Base-by-base conservation (phyloP, 1,139 yeast species). In the Hyphopichia burtonii region DNA sequence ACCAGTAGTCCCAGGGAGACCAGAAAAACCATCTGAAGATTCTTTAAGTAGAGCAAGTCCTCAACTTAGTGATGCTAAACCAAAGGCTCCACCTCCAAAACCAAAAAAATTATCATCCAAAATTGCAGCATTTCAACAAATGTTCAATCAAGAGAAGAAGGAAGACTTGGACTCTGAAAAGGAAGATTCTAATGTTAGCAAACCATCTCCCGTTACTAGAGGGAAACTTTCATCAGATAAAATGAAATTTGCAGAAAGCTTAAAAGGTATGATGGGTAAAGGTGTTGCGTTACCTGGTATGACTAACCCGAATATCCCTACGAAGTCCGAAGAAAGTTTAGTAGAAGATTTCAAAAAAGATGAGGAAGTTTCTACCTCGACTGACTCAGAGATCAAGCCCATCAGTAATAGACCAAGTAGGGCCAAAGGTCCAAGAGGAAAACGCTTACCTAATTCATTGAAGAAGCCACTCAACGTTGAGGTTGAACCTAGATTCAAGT, bases 121-220 rank as follows among this genome's bases (percentile, higher is more conserved):
- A 49, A 86, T 86, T 46, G 90, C 91, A 1, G 90, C 90, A 0
- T 85, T 86, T 57, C 94, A 85, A 55, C 85, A 83, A 54, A 76
- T 82, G 83, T 66, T 84, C 43, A 76, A 75, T 40, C 65, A 62
- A 38, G 52, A 49, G 4, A 41, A 42, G 5, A 41, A 52, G 7
- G 42, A 47, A 30, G 44, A 53, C 3, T 47, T 31, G 4, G 41
- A 19, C 30, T 44, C 33, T 11, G 47, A 34, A 19, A 36, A 38
- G 7, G 47, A 39, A 12, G 25, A 39, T 19, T 20, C 38, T 7
- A 39, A 36, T 20, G 31, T 31, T 23, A 28, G 36, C 25, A 35
- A 42, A 14, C n/a, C 19, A 16, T n/a, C 41, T n/a, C 33, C 43
- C 32, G 45, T 28, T 39, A 46, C 15, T 49, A 39, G 19, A 27